Evolutionary conservation across 2,329 filamentous ascomycete genomes (phyloP), one percentile per base, ranked within the genome.

Genomic region (Alternaria ethzedia): DNA sequence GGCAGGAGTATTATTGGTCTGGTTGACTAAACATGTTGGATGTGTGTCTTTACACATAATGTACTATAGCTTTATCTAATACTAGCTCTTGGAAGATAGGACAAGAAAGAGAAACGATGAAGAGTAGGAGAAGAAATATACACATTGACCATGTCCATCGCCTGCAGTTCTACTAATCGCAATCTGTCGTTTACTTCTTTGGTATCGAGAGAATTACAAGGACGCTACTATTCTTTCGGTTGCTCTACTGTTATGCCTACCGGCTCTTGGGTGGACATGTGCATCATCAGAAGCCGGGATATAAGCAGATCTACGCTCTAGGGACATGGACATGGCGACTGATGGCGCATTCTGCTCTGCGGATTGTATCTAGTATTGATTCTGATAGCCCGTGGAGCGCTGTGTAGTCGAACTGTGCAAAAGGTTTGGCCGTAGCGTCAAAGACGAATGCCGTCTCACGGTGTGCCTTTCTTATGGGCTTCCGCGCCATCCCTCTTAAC

Each of bases 211-310:
- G n/a, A 17, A 41, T 41, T 17, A 41, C n/a, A 41, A 41, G 36
- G n/a, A 41, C 36, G 36, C 36, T 41, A 17, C 36, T 41, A 2
- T 41, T 41, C n/a, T 41, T 41, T 41, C 36, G 36, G 3, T 41
- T 41, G n/a, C 36, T 41, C 36, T 41, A 17, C 36, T 41, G 15
- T 41, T 17, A 65, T 21, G 45, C 68, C 7, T 68, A 65, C 41
- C 62, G 61, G 36, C 23, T 72, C 23, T 28, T 73, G 54, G 64
- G 64, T 5, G 66, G 61, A 21, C 62, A 65, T 51, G 17, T 52
- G 10, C 63, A 60, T 13, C 32, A 58, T 21, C 52, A 32, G 30
- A 59, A 50, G 25, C 13, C 20, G 23, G 57, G 50, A 15, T 28
- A 15, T 25, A 45, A 57, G 45, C n/a, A 20, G 47, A 28, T 45